These are phyloP conservation scores for Rachicladosporium sp. DNA, from an alignment of 2,329 filamentous ascomycete genomes.

Conservation along the genomic window DNA sequence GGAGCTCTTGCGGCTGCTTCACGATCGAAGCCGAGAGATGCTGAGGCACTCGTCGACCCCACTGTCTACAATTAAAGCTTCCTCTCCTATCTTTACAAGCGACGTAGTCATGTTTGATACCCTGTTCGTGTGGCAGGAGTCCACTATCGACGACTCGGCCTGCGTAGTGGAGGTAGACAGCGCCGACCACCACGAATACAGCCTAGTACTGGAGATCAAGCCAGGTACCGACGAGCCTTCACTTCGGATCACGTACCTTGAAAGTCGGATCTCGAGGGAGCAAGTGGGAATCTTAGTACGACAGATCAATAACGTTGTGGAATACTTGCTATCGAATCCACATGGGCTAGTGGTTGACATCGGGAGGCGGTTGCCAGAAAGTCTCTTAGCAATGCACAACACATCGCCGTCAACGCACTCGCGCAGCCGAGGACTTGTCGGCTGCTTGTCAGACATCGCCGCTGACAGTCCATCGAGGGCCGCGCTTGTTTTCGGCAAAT, in stretches of 20 bases:
- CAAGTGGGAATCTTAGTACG: conserved; percentile 46
- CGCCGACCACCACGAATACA: conserved; percentile 63
- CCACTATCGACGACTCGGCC: conserved; percentile 30
- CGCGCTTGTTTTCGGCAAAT: conserved; percentile 53
- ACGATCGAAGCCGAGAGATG: conserved; percentile 52
- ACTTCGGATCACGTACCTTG: conserved; percentile 44
- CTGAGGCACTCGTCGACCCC: conserved; percentile 53
- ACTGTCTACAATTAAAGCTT: conserved; percentile 54
- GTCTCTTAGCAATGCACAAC: conserved; percentile 30
- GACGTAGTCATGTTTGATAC: conserved; percentile 52
- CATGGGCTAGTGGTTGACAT: conserved; percentile 25
- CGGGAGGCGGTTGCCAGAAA: conserved; percentile 11
- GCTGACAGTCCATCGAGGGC: conserved; percentile 43
- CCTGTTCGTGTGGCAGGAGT: conserved; percentile 77
- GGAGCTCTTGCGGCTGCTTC: conserved; percentile 53
- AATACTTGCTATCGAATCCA: conserved; percentile 29
- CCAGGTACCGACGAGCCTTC: conserved; percentile 39
- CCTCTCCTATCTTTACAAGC: conserved; percentile 28
- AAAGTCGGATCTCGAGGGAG: conserved; percentile 38
- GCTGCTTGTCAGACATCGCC: conserved; percentile 15
- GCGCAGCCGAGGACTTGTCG: conserved; percentile 18
- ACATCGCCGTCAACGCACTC: conserved; percentile 18
- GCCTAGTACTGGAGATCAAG: conserved; percentile 63
- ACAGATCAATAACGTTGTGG: conserved; percentile 48
- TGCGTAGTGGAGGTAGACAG: conserved; percentile 46